Percentiles rank a stretch among this genome's conserved stretches.
Conservation (phyloP, 1,284 basidiomycete species). For the Boletellus deceptivus region DNA sequence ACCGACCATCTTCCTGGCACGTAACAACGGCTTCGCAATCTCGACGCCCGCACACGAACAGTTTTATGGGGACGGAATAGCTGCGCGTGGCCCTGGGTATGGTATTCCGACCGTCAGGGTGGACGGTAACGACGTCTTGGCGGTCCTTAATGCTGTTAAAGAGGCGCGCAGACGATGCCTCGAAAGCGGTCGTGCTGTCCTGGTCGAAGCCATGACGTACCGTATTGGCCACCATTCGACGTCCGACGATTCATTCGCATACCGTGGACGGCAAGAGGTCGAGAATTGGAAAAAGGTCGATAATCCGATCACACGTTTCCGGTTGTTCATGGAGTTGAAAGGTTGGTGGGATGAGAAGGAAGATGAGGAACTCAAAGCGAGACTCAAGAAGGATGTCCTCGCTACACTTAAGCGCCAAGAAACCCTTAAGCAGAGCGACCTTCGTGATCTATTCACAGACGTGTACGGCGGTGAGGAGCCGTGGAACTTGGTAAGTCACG, state of each 20-base stretch:
- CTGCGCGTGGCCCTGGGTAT: constrained; percentile 89
- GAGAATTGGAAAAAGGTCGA: constrained; percentile 85
- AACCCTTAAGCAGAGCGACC: constrained; percentile 62
- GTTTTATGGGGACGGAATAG: constrained; percentile 92
- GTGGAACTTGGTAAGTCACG: constrained; percentile 73
- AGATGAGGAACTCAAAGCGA: constrained; percentile 71
- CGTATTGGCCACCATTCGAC: constrained; percentile 95
- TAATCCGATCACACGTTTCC: constrained; percentile 85
- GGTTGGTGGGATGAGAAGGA: constrained; percentile 86
- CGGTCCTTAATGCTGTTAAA: constrained; percentile 78
- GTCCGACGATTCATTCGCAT: constrained; percentile 92
- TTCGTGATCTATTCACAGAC: constrained; percentile 84
- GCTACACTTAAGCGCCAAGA: constrained; percentile 79
- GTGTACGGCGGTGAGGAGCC: constrained; percentile 85
- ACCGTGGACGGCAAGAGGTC: constrained; percentile 82
- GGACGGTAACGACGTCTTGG: constrained; percentile 92
- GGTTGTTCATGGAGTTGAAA: constrained; percentile 75
- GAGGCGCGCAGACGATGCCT: constrained; percentile 80
- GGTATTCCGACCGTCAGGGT: constrained; percentile 89
- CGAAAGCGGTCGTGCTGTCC: constrained; percentile 76
- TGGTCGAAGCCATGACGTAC: constrained; percentile 93
- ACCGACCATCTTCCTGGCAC: constrained; percentile 73
- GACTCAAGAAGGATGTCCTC: constrained; percentile 74
- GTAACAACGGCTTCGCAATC: constrained; percentile 93
- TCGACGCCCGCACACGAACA: constrained; percentile 91